A percentile compares a stretch with the other conserved stretches of the same genome.
Conservation (phyloP, 495 filamentous ascomycete species). For the Xylaria castorea region DNA sequence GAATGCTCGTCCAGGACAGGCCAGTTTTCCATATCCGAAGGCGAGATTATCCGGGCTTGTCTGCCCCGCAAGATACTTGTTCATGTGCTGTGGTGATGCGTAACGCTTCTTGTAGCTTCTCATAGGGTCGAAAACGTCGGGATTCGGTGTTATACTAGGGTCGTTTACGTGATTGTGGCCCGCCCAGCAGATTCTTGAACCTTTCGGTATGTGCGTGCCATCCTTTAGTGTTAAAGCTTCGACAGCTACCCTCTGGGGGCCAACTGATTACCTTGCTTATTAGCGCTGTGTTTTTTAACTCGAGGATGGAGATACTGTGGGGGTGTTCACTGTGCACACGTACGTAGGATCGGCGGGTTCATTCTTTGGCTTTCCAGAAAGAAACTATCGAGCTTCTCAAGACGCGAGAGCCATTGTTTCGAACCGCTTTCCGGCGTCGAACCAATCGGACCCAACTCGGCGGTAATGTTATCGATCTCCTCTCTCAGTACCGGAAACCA, state of each 20-base stretch:
- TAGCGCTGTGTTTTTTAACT: neutral
- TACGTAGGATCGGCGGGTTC: conserved; percentile 1
- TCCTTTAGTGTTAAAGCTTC: neutral
- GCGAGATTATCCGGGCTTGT: conserved; percentile 18
- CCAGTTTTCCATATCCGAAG: conserved; percentile 36
- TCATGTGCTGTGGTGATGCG: neutral
- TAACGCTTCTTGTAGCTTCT: conserved; percentile 3
- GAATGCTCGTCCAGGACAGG: conserved; percentile 40
- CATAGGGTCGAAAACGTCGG: conserved; percentile 24
- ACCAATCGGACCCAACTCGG: neutral
- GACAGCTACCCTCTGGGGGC: neutral
- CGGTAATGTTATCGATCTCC: neutral
- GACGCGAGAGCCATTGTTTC: neutral
- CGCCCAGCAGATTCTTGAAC: conserved; percentile 22
- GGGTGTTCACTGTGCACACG: neutral
- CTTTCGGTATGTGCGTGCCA: neutral
- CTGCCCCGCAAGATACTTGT: neutral
- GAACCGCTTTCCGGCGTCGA: neutral
- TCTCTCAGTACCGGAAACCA: neutral
- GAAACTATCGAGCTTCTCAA: conserved; percentile 23
- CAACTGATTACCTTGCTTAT: neutral
- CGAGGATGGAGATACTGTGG: neutral
- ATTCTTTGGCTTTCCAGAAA: conserved; percentile 9
- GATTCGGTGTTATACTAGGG: neutral
- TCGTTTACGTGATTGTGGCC: neutral